Percentiles rank a stretch among this genome's conserved stretches.
Evolutionary conservation across 2,329 filamentous ascomycete species (phyloP).

Genomic region (Exophiala mesophila): DNA sequence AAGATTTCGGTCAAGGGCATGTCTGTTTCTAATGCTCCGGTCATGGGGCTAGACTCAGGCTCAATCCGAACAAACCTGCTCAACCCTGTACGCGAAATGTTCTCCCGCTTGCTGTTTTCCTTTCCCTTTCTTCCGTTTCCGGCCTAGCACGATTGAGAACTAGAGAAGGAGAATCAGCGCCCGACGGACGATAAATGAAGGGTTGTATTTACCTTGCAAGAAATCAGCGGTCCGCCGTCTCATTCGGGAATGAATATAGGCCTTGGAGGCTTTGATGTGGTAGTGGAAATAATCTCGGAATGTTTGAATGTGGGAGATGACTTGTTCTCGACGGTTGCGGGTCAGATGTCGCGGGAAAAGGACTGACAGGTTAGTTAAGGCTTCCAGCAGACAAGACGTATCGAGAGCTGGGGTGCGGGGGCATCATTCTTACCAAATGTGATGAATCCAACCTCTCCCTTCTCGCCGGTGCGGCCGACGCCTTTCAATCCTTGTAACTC

Average conservation of each 20-base stretch:
- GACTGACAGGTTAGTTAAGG: conserved; percentile 43
- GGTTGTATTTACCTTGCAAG: conserved; percentile 68
- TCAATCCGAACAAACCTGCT: too few relatives aligned
- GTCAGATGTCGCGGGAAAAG: conserved; percentile 94
- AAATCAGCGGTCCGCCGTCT: conserved; percentile 96
- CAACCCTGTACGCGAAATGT: conserved; percentile 67
- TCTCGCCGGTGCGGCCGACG: conserved; percentile 65
- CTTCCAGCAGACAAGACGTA: too few relatives aligned
- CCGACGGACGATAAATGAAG: too few relatives aligned
- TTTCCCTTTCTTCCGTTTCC: conserved; percentile 93
- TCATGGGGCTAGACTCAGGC: too few relatives aligned
- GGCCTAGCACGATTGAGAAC: conserved; percentile 94
- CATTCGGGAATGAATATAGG: conserved; percentile 98
- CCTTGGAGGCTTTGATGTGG: conserved; percentile 99
- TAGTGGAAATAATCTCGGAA: conserved; percentile 99
- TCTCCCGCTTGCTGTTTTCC: conserved; percentile 93
- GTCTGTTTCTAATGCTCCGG: too few relatives aligned
- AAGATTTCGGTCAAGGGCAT: too few relatives aligned
- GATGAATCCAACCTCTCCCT: conserved; percentile 88
- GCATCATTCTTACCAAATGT: conserved; percentile 84
- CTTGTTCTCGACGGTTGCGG: conserved; percentile 81
- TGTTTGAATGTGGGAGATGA: conserved; percentile 98
- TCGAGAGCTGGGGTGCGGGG: too few relatives aligned
- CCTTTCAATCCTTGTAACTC: conserved; percentile 84
- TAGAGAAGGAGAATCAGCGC: too few relatives aligned